Percentiles rank a stretch among this genome's conserved stretches.
Conservation (phyloP, 371 early-diverging fungal species). For the Paraphysoderma sedebokerense region DNA sequence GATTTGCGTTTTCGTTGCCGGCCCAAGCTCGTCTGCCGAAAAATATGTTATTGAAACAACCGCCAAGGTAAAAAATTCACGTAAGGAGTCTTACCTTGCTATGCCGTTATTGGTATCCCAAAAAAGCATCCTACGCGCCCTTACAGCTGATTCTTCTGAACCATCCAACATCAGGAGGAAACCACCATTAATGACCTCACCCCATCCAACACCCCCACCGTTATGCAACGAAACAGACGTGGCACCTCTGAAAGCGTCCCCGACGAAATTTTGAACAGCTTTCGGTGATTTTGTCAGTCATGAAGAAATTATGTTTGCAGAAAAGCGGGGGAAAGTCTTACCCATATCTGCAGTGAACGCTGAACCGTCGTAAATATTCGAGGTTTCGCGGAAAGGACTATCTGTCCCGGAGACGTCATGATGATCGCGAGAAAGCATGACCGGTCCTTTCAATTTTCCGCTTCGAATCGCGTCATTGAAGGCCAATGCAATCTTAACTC, state of each 20-base stretch:
- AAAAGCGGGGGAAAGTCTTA: neutral
- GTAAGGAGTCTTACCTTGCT: no score
- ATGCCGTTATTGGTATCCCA: slow-evolving; percentile 2
- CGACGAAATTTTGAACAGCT: slow-evolving; percentile 3
- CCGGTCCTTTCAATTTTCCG: slow-evolving; percentile 2
- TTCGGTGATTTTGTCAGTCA: neutral
- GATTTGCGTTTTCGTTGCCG: slow-evolving; percentile 1
- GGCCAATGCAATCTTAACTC: neutral
- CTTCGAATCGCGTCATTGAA: slow-evolving; percentile 3
- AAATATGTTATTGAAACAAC: neutral
- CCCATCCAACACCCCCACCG: slow-evolving; percentile 5
- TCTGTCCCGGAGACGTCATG: slow-evolving; percentile 7
- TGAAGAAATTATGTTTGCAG: neutral
- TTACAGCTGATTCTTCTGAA: neutral
- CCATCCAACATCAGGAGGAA: slow-evolving; percentile 4
- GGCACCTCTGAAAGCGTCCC: slow-evolving; percentile 5
- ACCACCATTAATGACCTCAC: slow-evolving; percentile 4
- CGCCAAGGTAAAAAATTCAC: neutral
- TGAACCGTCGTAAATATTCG: neutral
- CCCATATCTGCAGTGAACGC: slow-evolving; percentile 3
- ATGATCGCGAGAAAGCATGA: slow-evolving; percentile 5
- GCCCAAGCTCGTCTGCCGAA: slow-evolving; percentile 2
- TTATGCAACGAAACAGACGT: slow-evolving; percentile 5
- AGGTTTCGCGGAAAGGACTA: slow-evolving; percentile 3
- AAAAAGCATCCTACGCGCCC: slow-evolving; percentile 1